These are phyloP conservation scores for Xerocomellus chrysenteron DNA, from an alignment of 768 basidiomycete species.

Conservation along the genomic window DNA sequence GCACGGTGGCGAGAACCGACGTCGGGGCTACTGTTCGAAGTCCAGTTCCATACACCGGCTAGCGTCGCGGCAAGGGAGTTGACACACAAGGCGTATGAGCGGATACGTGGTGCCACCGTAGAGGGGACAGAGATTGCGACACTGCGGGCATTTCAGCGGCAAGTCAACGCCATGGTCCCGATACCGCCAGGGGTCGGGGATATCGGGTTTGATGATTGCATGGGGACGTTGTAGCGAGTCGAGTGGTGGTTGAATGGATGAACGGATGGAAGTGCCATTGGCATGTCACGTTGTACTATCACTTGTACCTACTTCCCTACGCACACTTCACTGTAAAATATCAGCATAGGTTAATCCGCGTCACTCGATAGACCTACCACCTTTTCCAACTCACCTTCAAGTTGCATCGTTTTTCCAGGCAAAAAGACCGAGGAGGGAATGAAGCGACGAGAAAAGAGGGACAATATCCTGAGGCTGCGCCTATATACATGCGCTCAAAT, in stretches of 20 bases:
- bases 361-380: not conserved
- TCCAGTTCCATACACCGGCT: constrained; percentile 1
- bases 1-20: not conserved
- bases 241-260: not conserved
- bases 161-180: not conserved
- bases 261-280: not conserved
- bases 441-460: not conserved
- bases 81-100: constrained; percentile 1
- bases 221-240: not conserved
- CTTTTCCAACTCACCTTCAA: not conserved
- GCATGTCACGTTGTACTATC: not conserved
- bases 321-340: not conserved
- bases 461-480: no score
- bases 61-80: not conserved
- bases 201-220: not conserved
- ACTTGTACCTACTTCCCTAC: not conserved
- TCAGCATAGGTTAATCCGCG: not conserved
- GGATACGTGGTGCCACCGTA: not conserved
- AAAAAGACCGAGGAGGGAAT: not conserved
- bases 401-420: no score
- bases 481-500: not conserved
- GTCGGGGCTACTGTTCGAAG: not conserved
- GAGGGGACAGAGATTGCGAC: not conserved
- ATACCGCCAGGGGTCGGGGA: not conserved
- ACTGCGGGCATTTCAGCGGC: not conserved